These are phyloP conservation scores for Voacanga thouarsii DNA, from an alignment of 257 asterid species.

Conservation along the genomic window DNA sequence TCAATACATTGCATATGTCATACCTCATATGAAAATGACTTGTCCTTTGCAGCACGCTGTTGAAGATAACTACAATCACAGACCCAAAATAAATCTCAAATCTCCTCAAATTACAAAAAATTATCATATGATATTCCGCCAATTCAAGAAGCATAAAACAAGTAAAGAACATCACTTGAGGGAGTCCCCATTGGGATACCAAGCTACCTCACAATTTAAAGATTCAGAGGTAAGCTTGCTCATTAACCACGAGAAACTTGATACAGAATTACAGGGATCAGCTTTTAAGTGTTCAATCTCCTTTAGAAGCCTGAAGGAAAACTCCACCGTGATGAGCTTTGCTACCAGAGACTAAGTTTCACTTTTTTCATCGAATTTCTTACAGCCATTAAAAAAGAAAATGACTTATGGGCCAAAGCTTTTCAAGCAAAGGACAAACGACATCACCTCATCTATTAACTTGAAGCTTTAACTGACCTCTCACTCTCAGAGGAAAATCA, in stretches of 20 bases:
- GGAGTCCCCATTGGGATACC: not conserved
- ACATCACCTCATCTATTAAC: not conserved
- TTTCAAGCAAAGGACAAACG: not conserved
- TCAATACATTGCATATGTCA: not conserved
- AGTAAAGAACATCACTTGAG: not conserved
- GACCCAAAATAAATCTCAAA: constrained; percentile 15
- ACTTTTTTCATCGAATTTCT: not conserved
- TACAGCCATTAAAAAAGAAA: not conserved
- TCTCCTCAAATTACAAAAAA: not conserved
- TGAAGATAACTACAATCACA: constrained; percentile 78
- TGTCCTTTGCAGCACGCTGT: constrained; percentile 69
- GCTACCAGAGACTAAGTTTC: not conserved
- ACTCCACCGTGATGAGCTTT: not conserved
- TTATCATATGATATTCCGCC: not conserved
- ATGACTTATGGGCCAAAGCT: not conserved
- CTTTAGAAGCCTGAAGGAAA: not conserved
- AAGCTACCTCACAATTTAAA: not conserved
- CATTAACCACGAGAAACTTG: not conserved
- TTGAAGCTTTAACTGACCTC: not conserved
- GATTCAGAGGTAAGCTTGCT: not conserved
- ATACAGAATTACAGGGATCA: not conserved
- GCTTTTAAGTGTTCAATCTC: not conserved
- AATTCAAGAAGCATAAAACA: not conserved
- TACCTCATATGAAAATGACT: constrained; percentile 87
- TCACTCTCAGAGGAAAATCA: not conserved